Evolutionary conservation across 805 yeast species (phyloP).

Genomic region (Clavispora fructus): DNA sequence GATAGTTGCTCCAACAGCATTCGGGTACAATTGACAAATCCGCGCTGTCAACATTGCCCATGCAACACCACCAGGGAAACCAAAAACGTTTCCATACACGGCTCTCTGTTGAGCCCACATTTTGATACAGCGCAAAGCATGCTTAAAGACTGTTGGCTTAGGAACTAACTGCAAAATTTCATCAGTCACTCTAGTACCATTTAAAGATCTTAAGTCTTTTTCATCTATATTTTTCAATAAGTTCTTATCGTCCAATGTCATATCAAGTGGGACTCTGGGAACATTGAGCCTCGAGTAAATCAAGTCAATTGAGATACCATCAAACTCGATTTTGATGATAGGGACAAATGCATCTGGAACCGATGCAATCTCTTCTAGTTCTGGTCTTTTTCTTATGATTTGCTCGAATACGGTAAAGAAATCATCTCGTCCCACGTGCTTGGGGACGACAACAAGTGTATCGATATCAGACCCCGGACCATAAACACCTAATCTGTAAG

Average conservation of each 20-base stretch:
- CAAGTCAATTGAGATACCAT: conserved; percentile 90
- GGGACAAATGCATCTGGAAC: conserved; percentile 99
- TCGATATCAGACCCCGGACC: conserved; percentile 99
- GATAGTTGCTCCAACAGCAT: conserved; percentile 88
- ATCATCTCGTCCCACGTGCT: conserved; percentile 86
- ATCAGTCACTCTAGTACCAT: conserved; percentile 97
- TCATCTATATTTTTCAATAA: conserved; percentile 85
- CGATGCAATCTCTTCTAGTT: conserved; percentile 83
- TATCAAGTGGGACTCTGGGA: conserved; percentile 71
- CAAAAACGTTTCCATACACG: conserved; percentile 88
- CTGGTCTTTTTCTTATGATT: conserved; percentile 66
- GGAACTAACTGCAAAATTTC: conserved; percentile 88
- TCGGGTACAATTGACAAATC: conserved; percentile 93
- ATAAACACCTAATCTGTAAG: conserved; percentile 90
- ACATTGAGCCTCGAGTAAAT: conserved; percentile 79
- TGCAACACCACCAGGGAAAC: conserved; percentile 99
- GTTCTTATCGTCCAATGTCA: conserved; percentile 80
- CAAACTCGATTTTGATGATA: conserved; percentile 80
- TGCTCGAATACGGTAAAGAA: conserved; percentile 78
- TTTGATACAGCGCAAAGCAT: conserved; percentile 87
- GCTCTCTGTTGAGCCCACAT: conserved; percentile 97
- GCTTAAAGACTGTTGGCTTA: conserved; percentile 85
- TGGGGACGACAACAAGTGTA: conserved; percentile 93
- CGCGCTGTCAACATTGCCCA: conserved; percentile 99
- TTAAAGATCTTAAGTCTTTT: conserved; percentile 79